Percentiles rank a stretch among this genome's conserved stretches.
Conservation (phyloP, 345 rosid species). For the Atalantia buxifolia region DNA sequence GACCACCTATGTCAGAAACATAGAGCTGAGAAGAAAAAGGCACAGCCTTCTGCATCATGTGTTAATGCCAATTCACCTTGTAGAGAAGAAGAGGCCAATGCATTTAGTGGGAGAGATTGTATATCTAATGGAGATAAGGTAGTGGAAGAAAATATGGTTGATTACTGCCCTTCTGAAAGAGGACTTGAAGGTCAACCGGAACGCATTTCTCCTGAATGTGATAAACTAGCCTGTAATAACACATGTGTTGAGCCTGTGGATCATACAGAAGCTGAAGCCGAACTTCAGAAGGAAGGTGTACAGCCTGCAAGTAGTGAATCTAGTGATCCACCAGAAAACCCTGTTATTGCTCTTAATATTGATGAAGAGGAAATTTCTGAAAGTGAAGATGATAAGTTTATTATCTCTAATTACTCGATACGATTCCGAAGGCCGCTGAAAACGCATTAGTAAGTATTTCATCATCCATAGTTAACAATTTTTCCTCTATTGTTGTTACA, state of each 20-base stretch:
- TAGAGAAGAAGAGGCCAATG: conserved; percentile 24
- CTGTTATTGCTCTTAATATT: conserved; percentile 16
- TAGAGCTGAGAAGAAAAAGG: conserved; percentile 4
- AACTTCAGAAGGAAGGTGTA: conserved; percentile 22
- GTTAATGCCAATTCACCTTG: background rate
- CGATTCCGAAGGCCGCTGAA: conserved; percentile 16
- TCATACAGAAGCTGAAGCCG: conserved; percentile 8
- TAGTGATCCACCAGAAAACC: conserved; percentile 10
- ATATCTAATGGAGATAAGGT: conserved; percentile 15
- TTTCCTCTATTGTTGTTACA: background rate
- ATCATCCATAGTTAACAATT: background rate
- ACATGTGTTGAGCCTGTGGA: background rate
- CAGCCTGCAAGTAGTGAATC: conserved; percentile 10
- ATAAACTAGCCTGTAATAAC: conserved; percentile 10
- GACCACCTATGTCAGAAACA: conserved; percentile 10
- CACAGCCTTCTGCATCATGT: conserved; percentile 14
- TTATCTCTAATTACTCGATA: conserved; percentile 14
- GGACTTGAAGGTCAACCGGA: conserved; percentile 22
- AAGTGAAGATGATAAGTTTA: conserved; percentile 24
- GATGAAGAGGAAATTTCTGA: conserved; percentile 22
- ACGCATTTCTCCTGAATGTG: conserved; percentile 7
- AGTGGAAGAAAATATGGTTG: conserved; percentile 14
- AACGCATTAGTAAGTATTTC: conserved; percentile 22
- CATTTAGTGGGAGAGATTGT: background rate
- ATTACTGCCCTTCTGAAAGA: background rate